Evolutionary conservation across 2,329 filamentous ascomycete genomes (phyloP), one percentile per base, ranked within the genome.

Genomic region (Drechmeria coniospora): DNA sequence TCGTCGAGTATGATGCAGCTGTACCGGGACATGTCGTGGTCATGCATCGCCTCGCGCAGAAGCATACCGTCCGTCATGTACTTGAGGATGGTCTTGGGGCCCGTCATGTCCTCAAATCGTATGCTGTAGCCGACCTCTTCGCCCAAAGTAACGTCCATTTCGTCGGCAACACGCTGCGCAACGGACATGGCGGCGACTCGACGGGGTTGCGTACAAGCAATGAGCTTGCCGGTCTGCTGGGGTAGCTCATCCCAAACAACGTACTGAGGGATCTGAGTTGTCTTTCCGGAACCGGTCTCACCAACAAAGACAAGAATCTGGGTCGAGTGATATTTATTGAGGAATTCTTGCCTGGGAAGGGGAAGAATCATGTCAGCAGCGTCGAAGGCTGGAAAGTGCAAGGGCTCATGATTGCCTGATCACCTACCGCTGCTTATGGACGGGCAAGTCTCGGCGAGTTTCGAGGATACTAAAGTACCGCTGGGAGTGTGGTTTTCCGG

Each of bases 41-140:
- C 90, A 55, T 94, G 77, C 76, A 98, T 92, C 32, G 90, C 86
- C 57, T 98, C 90, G 46, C 90, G 68, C 46, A 95, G 66, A 45
- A 98, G 74, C 79, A 98, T 95, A 71, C 92, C 92, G 49, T 98
- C 90, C 24, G 92, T 98, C 90, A 98, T 98, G 64, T 98, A 98
- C 63, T 98, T 98, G 50, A 98, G 71, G 35, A 92, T 72, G 2
- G 90, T 98, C 54, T 81, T 84, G 32, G 74, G 72, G 27, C 79
- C 71, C 1, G 90, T 95, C 60, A 75, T 80, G 53, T 98, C 90
- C 56, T 98, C 92, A 55, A 98, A 98, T 64, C 90, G 83, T 52
- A 98, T 95, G 53, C 82, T 95, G 62, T 95, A 98, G 54, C 90
- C 90, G 30, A 98, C 86, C 57, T 95, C 87, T 40, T 94, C 75